Conservation (phyloP, 305 asterid genomes). For the Solanum chacoense region DNA sequence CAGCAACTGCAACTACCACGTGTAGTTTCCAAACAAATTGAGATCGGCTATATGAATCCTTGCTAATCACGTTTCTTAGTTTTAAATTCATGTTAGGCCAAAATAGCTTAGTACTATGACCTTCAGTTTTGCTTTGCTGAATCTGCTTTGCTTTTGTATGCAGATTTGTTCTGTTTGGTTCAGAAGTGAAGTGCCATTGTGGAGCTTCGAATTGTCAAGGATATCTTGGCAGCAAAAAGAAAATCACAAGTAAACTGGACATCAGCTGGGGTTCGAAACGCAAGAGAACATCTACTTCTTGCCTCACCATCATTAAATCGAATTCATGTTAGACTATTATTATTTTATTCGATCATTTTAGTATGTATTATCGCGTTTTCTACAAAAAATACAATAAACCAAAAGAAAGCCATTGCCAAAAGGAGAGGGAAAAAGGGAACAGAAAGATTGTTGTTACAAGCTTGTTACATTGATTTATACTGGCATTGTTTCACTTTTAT, state of each 20-base stretch:
- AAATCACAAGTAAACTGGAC: conserved; percentile 24
- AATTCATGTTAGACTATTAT: background rate
- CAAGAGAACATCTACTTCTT: conserved; percentile 46
- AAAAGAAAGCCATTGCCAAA: background rate
- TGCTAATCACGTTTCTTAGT: background rate
- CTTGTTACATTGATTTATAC: background rate
- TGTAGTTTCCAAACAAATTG: background rate
- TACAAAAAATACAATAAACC: background rate
- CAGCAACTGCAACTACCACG: background rate
- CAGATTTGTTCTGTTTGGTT: conserved; percentile 87
- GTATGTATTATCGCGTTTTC: background rate
- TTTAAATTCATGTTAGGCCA: background rate
- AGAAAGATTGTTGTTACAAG: background rate
- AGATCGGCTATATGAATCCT: background rate
- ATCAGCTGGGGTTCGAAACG: conserved; percentile 62
- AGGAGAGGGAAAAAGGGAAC: background rate
- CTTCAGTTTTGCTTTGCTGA: background rate
- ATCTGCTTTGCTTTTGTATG: background rate
- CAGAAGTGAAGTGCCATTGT: conserved; percentile 75
- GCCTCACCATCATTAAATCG: conserved; percentile 1
- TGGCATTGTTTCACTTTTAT: background rate
- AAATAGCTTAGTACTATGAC: background rate
- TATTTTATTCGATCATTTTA: background rate
- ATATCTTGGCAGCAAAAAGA: conserved; percentile 62
- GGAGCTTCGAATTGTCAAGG: conserved; percentile 79